Evolutionary conservation across 1,139 yeast genomes (phyloP).

Genomic region (Saccharomyces hybrid): DNA sequence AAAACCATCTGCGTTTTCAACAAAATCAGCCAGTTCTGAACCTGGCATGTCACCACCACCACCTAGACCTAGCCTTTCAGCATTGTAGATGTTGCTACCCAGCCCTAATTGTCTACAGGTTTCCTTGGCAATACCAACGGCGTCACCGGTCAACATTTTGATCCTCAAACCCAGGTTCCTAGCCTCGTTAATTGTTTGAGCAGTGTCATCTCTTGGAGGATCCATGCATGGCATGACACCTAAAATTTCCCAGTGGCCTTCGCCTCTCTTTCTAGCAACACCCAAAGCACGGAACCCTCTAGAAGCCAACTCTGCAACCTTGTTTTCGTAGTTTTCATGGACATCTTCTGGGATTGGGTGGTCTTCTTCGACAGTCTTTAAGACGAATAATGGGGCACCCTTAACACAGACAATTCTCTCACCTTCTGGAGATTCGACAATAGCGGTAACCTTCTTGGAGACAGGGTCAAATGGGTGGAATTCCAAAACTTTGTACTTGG

Average conservation of each 20-base stretch:
- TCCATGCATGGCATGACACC: constrained; percentile 99
- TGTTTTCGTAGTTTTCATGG: constrained; percentile 92
- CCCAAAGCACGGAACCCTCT: constrained; percentile 99
- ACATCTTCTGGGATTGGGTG: constrained; percentile 94
- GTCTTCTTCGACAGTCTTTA: constrained; percentile 94
- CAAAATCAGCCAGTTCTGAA: constrained; percentile 92
- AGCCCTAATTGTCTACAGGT: constrained; percentile 96
- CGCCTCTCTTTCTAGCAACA: constrained; percentile 99
- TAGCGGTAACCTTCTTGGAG: constrained; percentile 92
- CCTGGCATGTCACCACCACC: constrained; percentile 97
- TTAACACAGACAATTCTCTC: constrained; percentile 93
- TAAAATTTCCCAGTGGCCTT: constrained; percentile 96
- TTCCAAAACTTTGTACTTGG: constrained; percentile 90
- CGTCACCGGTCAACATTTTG: constrained; percentile 98
- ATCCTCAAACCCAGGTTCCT: constrained; percentile 89
- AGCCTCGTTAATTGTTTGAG: constrained; percentile 91
- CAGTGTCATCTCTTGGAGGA: constrained; percentile 98
- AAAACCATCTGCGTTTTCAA: constrained; percentile 94
- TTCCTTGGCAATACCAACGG: constrained; percentile 98
- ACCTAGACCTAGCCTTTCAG: constrained; percentile 93
- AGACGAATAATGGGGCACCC: constrained; percentile 95
- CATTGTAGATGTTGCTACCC: constrained; percentile 95
- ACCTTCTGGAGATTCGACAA: constrained; percentile 93
- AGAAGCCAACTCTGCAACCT: constrained; percentile 94
- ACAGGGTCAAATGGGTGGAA: constrained; percentile 98